phyloP scores from a whole-genome alignment of 495 filamentous ascomycete species.

The Chaetomium fimeti region DNA sequence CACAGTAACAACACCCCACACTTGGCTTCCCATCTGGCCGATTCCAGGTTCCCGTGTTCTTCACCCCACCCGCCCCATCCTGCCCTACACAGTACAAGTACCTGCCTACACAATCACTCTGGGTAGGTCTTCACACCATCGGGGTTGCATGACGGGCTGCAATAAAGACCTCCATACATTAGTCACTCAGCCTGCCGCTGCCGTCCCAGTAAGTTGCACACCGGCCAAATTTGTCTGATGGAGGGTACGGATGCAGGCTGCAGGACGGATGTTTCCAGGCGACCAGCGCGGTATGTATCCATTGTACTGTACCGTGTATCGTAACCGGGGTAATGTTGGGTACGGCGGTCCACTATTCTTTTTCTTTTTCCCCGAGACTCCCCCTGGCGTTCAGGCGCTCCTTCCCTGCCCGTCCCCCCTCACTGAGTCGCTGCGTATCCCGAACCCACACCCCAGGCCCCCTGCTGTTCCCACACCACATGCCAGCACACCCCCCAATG shows the following conservation, averaged over 20 bases:
- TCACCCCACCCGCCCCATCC: slow-evolving; percentile 7
- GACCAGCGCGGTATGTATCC: not conserved
- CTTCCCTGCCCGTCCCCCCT: slow-evolving; percentile 24
- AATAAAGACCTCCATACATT: slow-evolving; percentile 12
- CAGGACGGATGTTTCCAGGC: slow-evolving; percentile 4
- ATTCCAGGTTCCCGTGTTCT: not conserved
- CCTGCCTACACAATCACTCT: not conserved
- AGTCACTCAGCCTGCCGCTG: slow-evolving; percentile 5
- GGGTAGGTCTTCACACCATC: not conserved
- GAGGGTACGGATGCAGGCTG: slow-evolving; percentile 27
- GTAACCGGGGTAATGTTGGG: slow-evolving; percentile 15
- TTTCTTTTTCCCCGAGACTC: slow-evolving; percentile 27
- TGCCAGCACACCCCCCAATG: slow-evolving; percentile 21
- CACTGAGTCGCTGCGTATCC: slow-evolving; percentile 36
- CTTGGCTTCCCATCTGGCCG: slow-evolving; percentile 1
- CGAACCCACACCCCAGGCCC: slow-evolving; percentile 17
- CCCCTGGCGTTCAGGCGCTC: slow-evolving; percentile 27
- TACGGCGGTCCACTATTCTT: slow-evolving; percentile 22
- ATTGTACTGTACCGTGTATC: slow-evolving; percentile 3
- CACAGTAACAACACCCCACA: slow-evolving; percentile 6
- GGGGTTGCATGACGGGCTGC: slow-evolving; percentile 19
- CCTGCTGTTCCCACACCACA: slow-evolving; percentile 21
- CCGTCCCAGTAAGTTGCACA: slow-evolving; percentile 21
- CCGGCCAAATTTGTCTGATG: slow-evolving; percentile 22
- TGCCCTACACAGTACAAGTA: not conserved